Evolutionary conservation across 495 filamentous ascomycete species (phyloP).

Genomic region (Hypoxylon subgilvum): DNA sequence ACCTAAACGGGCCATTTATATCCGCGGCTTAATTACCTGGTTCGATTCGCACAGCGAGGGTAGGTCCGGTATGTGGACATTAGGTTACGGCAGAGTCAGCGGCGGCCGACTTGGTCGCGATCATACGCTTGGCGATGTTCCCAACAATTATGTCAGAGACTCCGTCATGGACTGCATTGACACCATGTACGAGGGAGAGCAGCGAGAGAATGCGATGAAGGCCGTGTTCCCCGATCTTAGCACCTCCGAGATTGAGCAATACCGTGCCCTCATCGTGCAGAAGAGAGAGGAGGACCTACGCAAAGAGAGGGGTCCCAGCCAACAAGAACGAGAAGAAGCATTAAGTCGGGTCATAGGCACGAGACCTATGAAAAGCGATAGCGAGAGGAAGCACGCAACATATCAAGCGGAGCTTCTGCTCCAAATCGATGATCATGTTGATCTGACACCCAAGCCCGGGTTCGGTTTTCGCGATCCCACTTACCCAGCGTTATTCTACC

Average conservation of each 20-base stretch:
- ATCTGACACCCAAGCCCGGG: constrained; percentile 6
- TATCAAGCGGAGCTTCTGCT: neutral
- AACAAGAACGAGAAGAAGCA: neutral
- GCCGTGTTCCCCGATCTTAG: constrained; percentile 24
- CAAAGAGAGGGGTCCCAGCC: neutral
- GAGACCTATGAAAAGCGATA: neutral
- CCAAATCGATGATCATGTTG: neutral
- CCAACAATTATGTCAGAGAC: constrained; percentile 24
- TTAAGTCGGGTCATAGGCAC: neutral
- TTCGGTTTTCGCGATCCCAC: neutral
- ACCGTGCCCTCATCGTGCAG: constrained; percentile 15
- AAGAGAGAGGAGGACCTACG: neutral
- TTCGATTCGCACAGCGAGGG: neutral
- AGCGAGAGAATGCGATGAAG: constrained; percentile 4
- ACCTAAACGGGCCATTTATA: neutral
- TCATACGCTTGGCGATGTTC: constrained; percentile 23
- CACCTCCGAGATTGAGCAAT: constrained; percentile 13
- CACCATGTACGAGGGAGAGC: constrained; percentile 8
- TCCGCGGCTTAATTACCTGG: constrained; percentile 6
- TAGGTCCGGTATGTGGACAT: neutral
- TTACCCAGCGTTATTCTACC: neutral
- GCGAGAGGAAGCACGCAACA: neutral
- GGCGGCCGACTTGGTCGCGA: constrained; percentile 20
- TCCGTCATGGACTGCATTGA: constrained; percentile 24
- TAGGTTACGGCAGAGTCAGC: neutral